Evolutionary conservation across 163 green algal species (phyloP), one percentile per base, ranked within the genome.

Genomic region (Coccomyxa subellipsoidea): DNA sequence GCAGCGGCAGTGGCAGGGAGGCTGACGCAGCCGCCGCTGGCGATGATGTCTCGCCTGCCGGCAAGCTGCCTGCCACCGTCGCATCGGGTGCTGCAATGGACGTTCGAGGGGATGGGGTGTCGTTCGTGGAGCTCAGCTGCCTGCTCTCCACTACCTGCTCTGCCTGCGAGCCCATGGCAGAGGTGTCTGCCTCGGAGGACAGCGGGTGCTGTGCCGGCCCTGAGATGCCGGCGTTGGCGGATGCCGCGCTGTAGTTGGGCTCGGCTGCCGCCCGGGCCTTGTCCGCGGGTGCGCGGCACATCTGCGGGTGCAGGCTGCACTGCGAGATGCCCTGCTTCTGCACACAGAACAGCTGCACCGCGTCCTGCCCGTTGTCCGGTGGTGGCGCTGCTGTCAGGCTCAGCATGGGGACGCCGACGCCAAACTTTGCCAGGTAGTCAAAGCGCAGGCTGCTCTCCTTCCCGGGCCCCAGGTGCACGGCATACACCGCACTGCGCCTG

Each of bases 261-360:
- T 59, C 47, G 21, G 21, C 23, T 12, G 47, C 47, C 5, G 47
- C 21, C 47, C 21, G 47, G 3, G 47, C 5, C 15, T 12, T 59
- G 47, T 59, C 47, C 23, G 47, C 47, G 47, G 47, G 15, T 18
- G 47, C 47, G 47, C 47, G 47, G 47, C 47, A 59, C 47, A 59
- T 59, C 47, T 59, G 47, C 15, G 47, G 66, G 0, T 80, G 87
- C 18, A 98, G 84, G 6, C 80, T 89, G 86, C 98, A 98, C 85
- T 95, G 92, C 88, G 98, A 95, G 1, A 98, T 92, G 0, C 89
- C 92, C 35, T 81, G 71, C 38, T 89, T 90, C 88, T 98, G 94
- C 70, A 97, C 84, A 73, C 90, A 93, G 80, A 89, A 92, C 15
- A 95, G 79, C 78, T 94, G 83, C 32, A 92, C 80, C 4, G 47